Conservation (phyloP, 345 rosid genomes). For the Tarenaya hassleriana region DNA sequence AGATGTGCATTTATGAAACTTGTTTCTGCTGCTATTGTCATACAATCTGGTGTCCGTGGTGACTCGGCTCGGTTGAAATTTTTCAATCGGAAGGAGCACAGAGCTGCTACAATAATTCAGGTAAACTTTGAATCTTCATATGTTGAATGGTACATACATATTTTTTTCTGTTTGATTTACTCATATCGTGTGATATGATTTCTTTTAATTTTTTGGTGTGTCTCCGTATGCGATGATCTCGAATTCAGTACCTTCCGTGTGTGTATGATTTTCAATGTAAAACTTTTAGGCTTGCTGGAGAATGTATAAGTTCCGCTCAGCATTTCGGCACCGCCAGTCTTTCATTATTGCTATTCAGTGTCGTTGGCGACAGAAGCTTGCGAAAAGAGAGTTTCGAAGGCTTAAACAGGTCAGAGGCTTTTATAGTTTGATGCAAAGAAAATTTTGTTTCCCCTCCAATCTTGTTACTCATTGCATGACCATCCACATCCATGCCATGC, state of each 20-base stretch:
- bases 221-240: slow-evolving; percentile 13
- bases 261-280: slow-evolving; percentile 19
- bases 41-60: slow-evolving; percentile 69
- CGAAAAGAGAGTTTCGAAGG: slow-evolving; percentile 70
- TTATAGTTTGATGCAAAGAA: slow-evolving; percentile 14
- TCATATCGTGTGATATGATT: slow-evolving; percentile 5
- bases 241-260: slow-evolving; percentile 16
- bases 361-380: slow-evolving; percentile 81
- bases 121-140: slow-evolving; percentile 30
- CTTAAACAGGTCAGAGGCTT: slow-evolving; percentile 54
- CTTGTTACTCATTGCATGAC: slow-evolving; percentile 17
- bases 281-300: slow-evolving; percentile 67
- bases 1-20: slow-evolving; percentile 44
- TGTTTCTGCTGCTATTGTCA: slow-evolving; percentile 41
- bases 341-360: slow-evolving; percentile 79
- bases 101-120: slow-evolving; percentile 77
- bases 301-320: slow-evolving; percentile 58
- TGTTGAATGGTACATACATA: not conserved
- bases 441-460: slow-evolving; percentile 4
- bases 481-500: slow-evolving; percentile 25
- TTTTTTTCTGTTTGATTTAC: not conserved
- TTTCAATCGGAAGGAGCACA: slow-evolving; percentile 47
- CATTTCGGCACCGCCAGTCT: slow-evolving; percentile 46
- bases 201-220: slow-evolving; percentile 13
- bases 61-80: slow-evolving; percentile 53